phyloP scores from a whole-genome alignment of 371 early-diverging fungal species.

The Mucor saturninus region DNA sequence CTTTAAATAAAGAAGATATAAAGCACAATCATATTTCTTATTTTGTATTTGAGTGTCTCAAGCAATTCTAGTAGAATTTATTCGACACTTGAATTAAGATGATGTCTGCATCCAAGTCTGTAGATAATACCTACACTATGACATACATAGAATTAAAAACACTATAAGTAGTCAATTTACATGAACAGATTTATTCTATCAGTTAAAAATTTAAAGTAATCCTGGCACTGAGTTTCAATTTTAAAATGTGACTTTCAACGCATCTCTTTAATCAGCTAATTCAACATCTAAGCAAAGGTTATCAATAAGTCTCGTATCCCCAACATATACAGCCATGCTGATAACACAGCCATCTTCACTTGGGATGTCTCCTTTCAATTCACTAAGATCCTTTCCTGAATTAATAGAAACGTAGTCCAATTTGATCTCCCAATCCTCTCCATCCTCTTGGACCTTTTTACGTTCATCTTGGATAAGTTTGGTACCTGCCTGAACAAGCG shows the following conservation, averaged over 20 bases:
- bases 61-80: no score
- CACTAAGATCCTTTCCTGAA: slow-evolving; percentile 59
- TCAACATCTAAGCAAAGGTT: slow-evolving; percentile 55
- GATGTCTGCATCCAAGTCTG: no score
- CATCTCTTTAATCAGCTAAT: slow-evolving; percentile 13
- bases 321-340: slow-evolving; percentile 88
- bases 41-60: no score
- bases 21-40: no score
- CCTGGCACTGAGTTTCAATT: neutral
- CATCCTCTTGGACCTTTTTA: slow-evolving; percentile 39
- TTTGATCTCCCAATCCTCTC: slow-evolving; percentile 53
- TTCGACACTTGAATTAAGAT: no score
- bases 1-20: no score
- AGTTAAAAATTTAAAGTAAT: no score
- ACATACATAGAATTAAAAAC: no score
- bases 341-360: slow-evolving; percentile 77
- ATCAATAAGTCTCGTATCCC: slow-evolving; percentile 93
- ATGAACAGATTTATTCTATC: no score
- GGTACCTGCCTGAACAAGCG: slow-evolving; percentile 53
- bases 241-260: neutral
- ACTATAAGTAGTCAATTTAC: no score
- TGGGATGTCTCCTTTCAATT: slow-evolving; percentile 29
- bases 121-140: no score
- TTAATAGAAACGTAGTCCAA: slow-evolving; percentile 90
- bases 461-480: slow-evolving; percentile 46